Evolutionary conservation across 1,139 yeast genomes (phyloP).

Genomic region (Yamadazyma friedrichii): DNA sequence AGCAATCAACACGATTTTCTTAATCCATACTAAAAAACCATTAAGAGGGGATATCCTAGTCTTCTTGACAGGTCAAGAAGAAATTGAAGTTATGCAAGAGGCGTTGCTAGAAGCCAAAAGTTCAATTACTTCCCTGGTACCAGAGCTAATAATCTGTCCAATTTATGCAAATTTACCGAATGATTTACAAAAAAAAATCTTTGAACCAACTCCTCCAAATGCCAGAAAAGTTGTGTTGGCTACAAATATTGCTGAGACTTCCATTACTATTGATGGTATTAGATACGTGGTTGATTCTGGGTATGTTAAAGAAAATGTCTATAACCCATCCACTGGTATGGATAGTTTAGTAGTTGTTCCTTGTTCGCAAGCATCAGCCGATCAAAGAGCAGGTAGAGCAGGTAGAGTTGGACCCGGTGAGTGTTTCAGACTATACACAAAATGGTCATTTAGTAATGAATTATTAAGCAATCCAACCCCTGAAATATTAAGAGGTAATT

Average conservation of each 20-base stretch:
- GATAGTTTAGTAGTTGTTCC: slow-evolving; percentile 83
- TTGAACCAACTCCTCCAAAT: slow-evolving; percentile 82
- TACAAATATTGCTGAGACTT: slow-evolving; percentile 95
- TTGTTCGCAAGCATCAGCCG: slow-evolving; percentile 92
- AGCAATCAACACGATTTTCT: slow-evolving; percentile 77
- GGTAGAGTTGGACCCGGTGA: slow-evolving; percentile 97
- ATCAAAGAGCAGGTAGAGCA: slow-evolving; percentile 96
- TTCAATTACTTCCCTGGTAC: slow-evolving; percentile 61
- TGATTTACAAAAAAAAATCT: slow-evolving; percentile 76
- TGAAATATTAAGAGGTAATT: slow-evolving; percentile 80
- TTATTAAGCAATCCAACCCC: slow-evolving; percentile 80
- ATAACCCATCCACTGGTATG: slow-evolving; percentile 83
- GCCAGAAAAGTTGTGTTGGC: slow-evolving; percentile 88
- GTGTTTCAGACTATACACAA: slow-evolving; percentile 85
- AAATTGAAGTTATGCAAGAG: slow-evolving; percentile 80
- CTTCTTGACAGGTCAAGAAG: slow-evolving; percentile 92
- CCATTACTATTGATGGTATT: slow-evolving; percentile 91
- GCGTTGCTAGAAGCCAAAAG: slow-evolving; percentile 61
- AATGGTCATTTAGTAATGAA: slow-evolving; percentile 80
- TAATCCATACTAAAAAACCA: slow-evolving; percentile 70
- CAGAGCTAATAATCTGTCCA: slow-evolving; percentile 73
- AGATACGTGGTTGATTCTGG: slow-evolving; percentile 91
- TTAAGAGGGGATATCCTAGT: slow-evolving; percentile 82
- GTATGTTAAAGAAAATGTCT: slow-evolving; percentile 83
- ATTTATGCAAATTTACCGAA: slow-evolving; percentile 92